phyloP scores from a whole-genome alignment of 495 filamentous ascomycete species.

The Amphirosellinia nigrospora region DNA sequence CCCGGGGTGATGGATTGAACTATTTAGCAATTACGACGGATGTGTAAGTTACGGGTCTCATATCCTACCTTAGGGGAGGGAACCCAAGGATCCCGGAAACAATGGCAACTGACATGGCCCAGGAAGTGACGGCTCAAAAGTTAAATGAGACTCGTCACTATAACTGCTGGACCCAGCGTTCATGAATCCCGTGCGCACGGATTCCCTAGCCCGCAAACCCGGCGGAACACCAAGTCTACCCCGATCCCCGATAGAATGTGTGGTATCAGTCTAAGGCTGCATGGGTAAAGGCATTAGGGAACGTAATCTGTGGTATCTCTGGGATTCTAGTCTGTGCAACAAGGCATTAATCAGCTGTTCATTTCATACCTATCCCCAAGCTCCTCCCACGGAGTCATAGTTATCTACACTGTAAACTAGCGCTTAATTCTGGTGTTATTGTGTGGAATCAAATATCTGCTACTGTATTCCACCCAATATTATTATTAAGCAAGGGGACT shows the following conservation, averaged over 20 bases:
- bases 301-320: background rate
- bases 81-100: conserved; percentile 9
- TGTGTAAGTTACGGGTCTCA: background rate
- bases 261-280: background rate
- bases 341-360: background rate
- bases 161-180: background rate
- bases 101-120: background rate
- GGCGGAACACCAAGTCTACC: background rate
- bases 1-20: background rate
- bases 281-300: background rate
- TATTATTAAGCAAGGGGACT: conserved; percentile 4
- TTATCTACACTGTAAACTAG: conserved; percentile 1
- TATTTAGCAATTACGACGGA: background rate
- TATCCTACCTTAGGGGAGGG: background rate
- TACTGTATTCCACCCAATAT: background rate
- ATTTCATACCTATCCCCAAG: background rate
- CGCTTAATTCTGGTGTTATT: background rate
- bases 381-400: too few species aligned
- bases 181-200: background rate
- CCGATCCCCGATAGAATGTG: background rate
- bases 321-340: background rate
- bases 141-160: background rate
- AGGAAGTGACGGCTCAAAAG: background rate
- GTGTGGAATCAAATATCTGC: background rate
- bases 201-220: background rate